Percentiles rank a stretch among this genome's conserved stretches.
phyloP scores from a whole-genome alignment of 768 basidiomycete species.

The Myochromella boudieri region DNA sequence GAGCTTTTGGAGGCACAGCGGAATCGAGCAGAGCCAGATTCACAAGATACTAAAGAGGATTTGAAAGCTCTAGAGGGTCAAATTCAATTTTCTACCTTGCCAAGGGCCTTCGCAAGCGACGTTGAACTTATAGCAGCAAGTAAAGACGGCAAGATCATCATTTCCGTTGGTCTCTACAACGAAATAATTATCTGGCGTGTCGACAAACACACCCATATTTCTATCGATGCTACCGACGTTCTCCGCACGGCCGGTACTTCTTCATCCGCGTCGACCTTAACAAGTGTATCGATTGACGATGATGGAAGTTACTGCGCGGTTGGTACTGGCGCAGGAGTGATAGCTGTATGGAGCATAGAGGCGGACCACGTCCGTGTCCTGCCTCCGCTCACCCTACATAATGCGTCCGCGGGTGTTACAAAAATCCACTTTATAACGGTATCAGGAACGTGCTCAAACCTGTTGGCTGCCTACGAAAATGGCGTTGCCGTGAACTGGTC shows the following conservation, averaged over 20 bases:
- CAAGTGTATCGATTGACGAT: conserved; percentile 62
- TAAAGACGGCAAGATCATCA: conserved; percentile 60
- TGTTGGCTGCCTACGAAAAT: conserved; percentile 58
- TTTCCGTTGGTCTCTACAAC: conserved; percentile 77
- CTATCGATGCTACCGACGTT: conserved; percentile 52
- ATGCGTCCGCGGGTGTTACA: conserved; percentile 48
- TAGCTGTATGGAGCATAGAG: conserved; percentile 62
- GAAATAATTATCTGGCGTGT: conserved; percentile 72
- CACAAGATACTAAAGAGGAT: conserved; percentile 26
- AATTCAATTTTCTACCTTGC: conserved; percentile 66
- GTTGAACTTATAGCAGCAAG: conserved; percentile 79
- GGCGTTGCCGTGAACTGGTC: conserved; percentile 59
- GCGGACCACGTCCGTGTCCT: conserved; percentile 34
- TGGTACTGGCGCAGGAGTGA: conserved; percentile 65
- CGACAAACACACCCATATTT: conserved; percentile 36
- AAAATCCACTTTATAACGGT: conserved; percentile 46
- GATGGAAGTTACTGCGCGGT: conserved; percentile 64
- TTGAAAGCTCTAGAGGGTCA: conserved; percentile 37
- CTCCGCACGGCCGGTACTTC: conserved; percentile 52
- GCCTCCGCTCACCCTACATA: conserved; percentile 41
- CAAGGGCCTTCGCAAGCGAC: conserved; percentile 81
- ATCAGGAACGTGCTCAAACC: conserved; percentile 19
- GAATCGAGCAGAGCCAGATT: conserved; percentile 50
- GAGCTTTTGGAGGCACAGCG: conserved; percentile 88
- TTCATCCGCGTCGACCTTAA: conserved; percentile 48